Conservation (phyloP, 2,329 filamentous ascomycete species). For the Penicillium sp. region DNA sequence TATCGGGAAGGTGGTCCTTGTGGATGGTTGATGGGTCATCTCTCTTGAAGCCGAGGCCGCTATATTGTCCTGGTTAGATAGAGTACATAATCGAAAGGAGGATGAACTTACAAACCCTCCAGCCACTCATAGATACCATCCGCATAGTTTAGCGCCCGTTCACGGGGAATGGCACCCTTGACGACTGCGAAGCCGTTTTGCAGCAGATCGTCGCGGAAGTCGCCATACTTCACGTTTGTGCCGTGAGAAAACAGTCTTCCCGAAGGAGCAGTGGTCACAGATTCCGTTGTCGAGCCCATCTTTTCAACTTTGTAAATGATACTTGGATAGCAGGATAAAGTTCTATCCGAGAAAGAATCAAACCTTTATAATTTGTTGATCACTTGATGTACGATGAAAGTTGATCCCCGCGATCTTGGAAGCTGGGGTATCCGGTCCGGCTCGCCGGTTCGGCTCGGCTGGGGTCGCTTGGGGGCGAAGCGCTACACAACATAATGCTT, state of each 20-base stretch:
- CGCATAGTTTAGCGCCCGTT: slow-evolving; percentile 42
- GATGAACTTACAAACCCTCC: slow-evolving; percentile 31
- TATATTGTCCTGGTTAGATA: slow-evolving; percentile 9
- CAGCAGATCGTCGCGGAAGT: slow-evolving; percentile 38
- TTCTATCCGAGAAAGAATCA: background rate
- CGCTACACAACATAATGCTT: background rate
- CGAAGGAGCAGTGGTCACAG: slow-evolving; percentile 3
- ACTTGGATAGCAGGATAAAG: background rate
- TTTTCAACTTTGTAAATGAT: background rate
- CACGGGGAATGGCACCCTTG: slow-evolving; percentile 53
- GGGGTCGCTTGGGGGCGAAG: background rate
- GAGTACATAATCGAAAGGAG: background rate
- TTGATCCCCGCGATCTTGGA: no score
- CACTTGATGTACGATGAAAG: background rate
- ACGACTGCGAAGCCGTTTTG: slow-evolving; percentile 54
- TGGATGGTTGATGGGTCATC: slow-evolving; percentile 43
- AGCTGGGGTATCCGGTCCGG: background rate
- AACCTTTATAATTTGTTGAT: background rate
- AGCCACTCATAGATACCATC: slow-evolving; percentile 31
- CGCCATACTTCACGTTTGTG: slow-evolving; percentile 22
- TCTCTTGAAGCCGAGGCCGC: slow-evolving; percentile 45
- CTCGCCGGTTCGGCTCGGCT: slow-evolving; percentile 8
- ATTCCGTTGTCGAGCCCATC: slow-evolving; percentile 11
- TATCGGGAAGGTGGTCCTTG: slow-evolving; percentile 42
- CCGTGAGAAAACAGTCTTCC: slow-evolving; percentile 25